Percentiles rank a stretch among this genome's conserved stretches.
phyloP scores from a whole-genome alignment of 2,329 filamentous ascomycete species.

The Colletotrichum acutatum region DNA sequence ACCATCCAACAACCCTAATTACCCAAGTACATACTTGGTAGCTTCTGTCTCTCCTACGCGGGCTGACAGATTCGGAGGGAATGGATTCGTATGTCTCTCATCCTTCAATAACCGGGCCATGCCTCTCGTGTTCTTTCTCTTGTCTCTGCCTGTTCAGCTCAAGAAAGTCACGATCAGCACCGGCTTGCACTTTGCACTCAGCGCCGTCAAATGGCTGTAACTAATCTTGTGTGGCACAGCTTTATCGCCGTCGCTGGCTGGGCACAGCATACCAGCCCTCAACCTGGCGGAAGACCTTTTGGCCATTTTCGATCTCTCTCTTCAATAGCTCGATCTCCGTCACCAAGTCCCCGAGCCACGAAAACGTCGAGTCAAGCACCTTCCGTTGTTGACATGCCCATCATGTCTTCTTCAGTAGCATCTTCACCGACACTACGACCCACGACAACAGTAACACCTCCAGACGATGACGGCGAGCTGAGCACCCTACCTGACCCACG shows the following conservation, averaged over 20 bases:
- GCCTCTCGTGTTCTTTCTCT: not conserved
- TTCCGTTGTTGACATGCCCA: constrained; percentile 49
- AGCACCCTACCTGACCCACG: constrained; percentile 77
- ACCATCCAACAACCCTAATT: constrained; percentile 1
- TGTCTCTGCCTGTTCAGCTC: not conserved
- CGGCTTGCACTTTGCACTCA: not conserved
- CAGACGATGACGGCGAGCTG: constrained; percentile 68
- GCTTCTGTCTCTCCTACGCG: not conserved
- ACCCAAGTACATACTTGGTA: not conserved
- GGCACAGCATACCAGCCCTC: constrained; percentile 55
- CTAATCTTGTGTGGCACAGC: constrained; percentile 47
- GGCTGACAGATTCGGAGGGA: not conserved
- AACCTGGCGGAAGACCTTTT: constrained; percentile 49
- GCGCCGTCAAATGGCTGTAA: constrained; percentile 14
- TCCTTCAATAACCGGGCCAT: constrained; percentile 5
- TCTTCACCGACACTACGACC: constrained; percentile 45
- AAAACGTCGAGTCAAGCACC: constrained; percentile 51
- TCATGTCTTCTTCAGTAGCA: constrained; percentile 51
- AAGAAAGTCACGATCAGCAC: not conserved
- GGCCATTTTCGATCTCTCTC: constrained; percentile 66
- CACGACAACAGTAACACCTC: constrained; percentile 49
- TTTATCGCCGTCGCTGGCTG: constrained; percentile 66
- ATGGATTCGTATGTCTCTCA: constrained; percentile 31
- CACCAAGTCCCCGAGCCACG: constrained; percentile 48
- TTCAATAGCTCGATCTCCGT: constrained; percentile 54